Evolutionary conservation across 768 basidiomycete species (phyloP).

Genomic region (Boletellus ananas): DNA sequence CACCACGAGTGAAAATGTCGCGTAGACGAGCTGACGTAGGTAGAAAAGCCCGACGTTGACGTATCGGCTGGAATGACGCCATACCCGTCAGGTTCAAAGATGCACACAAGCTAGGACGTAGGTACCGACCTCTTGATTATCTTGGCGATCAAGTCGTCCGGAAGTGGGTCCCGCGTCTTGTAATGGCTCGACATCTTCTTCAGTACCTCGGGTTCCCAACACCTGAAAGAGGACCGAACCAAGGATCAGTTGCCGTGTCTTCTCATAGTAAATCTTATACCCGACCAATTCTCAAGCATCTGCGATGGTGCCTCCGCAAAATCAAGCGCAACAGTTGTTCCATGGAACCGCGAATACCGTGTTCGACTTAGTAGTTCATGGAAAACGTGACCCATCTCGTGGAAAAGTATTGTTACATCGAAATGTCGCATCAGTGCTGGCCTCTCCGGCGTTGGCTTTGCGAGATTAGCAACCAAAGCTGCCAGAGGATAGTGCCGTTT

Average conservation of each 20-base stretch:
- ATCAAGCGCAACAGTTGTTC: constrained; percentile 76
- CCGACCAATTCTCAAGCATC: constrained; percentile 88
- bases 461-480: constrained; percentile 89
- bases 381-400: constrained; percentile 82
- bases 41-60: constrained; percentile 82
- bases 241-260: neutral
- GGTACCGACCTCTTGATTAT: constrained; percentile 65
- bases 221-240: constrained; percentile 37
- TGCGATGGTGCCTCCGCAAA: constrained; percentile 92
- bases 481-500: constrained; percentile 67
- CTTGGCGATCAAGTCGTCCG: constrained; percentile 66
- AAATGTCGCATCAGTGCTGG: constrained; percentile 88
- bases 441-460: constrained; percentile 75
- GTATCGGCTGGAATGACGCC: constrained; percentile 47
- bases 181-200: constrained; percentile 77
- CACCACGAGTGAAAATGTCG: constrained; percentile 23
- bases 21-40: constrained; percentile 71
- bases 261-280: neutral
- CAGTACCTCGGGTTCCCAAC: constrained; percentile 79
- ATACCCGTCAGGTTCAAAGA: neutral
- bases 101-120: no score
- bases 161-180: constrained; percentile 66
- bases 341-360: constrained; percentile 75
- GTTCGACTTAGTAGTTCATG: constrained; percentile 68
- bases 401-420: constrained; percentile 89